Base-by-base conservation (phyloP, 148 eudicot species). In the Arctostaphylos glauca region DNA sequence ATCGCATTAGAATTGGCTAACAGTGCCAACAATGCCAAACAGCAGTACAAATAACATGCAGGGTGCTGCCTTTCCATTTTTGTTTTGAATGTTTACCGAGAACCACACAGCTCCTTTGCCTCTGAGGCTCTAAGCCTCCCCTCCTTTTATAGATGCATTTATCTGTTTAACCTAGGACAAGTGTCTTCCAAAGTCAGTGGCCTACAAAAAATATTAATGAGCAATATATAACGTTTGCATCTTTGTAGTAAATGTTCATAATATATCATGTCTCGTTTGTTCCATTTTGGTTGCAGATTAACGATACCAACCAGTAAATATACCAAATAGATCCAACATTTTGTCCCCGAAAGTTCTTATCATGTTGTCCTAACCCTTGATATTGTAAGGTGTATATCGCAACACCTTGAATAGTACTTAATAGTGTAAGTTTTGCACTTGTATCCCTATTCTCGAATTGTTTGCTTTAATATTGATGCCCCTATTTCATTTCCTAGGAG, bases 101-200 rank as follows among this genome's bases (percentile, higher is more conserved):
- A 47, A 58, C 70, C 41, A 10, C 70, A 25, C 9, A 10, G 25
- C 55, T 19, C 6, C 31, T 47, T 9, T 50, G 21, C 50, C 55
- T 74, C 77, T 55, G 4, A 5, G 38, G 59, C 78, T 25, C 44
- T 13, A 6, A 74, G 55, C 75, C 77, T 74, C 56, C 56, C 9
- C n/a, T 52, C 78, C 13, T 53, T 25, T 52, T 76, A 76, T 76
- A 76, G 58, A 76, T 52, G 59, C 41, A 52, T 52, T 54, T 54
- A 31, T 23, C 2, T 8, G 54, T n/a, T 7, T 49, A 47, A 74
- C 23, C 31, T 19, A 6, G 23, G 0, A 59, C 21, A 59, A 19
- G 64, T 59, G 64, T 59, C 23, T 59, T 5, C 38, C 38, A 1
- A 31, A 31, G 38, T 31, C 64, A 23, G 70, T 64, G 70, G 41